Base-by-base conservation (phyloP, 345 rosid genomes). In the Kandelia obovata region DNA sequence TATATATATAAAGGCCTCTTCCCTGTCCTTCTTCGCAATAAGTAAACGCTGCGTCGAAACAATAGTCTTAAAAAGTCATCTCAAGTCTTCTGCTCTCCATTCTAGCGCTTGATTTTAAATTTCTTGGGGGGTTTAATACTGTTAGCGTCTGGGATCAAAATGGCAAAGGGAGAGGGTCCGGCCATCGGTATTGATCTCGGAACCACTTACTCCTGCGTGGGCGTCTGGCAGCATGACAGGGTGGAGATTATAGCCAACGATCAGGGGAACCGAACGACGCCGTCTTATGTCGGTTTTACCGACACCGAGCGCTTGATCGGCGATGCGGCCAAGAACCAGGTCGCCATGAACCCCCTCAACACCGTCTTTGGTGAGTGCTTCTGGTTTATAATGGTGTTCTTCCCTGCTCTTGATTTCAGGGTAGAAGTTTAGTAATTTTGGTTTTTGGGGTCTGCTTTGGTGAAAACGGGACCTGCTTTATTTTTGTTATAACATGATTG, bases 281-380 rank as follows among this genome's bases (percentile, higher is more conserved):
- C 80, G 31, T 77, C 77, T 30, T 72, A 68, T 58, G 81, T 78
- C 13, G 81, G 66, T 2, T 78, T 78, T 46, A 78, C 75, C 4
- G 75, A 78, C 9, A 31, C 78, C 0, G 75, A 70, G 75, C 70
- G 74, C 1, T 60, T 77, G 58, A 69, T 77, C n/a, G 77, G 81
- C 0, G 81, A 78, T 34, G 77, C 77, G 20, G 81, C 81, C 26
- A 78, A 73, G 71, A 78, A 73, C 64, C 81, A 73, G 71, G 81
- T 73, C 55, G 74, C 75, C 65, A 78, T 69, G 71, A 78, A 78
- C 68, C 78, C 81, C 3, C 6, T 71, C 55, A 77, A 77, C 73
- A 75, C 79, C 60, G 79, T 75, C 37, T 75, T 75, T 27, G 75
- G 75, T 72, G 0, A 47, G 69, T 65, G 0, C 17, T 13, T 13